phyloP scores from a whole-genome alignment of 306 rosid species.

The Pyrus pyrifolia region DNA sequence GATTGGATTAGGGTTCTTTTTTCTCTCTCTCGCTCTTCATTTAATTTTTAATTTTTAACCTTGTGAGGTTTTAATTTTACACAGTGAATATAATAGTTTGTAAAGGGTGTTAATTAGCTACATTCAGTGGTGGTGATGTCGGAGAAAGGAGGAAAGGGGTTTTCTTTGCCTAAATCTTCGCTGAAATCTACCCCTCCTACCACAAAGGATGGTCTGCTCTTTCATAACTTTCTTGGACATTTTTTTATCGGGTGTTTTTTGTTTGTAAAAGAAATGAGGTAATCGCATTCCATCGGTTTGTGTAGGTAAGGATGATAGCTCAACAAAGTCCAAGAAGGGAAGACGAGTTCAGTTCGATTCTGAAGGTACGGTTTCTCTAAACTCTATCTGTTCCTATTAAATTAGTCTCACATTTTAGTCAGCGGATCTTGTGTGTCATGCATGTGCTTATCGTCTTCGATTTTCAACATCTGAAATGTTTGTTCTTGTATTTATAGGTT shows the following conservation, averaged over 20 bases:
- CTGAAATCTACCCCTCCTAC: constrained; percentile 18
- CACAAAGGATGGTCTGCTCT: constrained; percentile 26
- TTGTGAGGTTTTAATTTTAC: background rate
- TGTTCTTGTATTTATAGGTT: constrained; percentile 14
- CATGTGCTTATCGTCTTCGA: background rate
- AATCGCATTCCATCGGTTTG: background rate
- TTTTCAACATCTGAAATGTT: background rate
- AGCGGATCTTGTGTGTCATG: background rate
- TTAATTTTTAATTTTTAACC: background rate
- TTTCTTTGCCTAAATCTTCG: constrained; percentile 29
- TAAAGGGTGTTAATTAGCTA: background rate
- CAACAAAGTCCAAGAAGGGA: constrained; percentile 51
- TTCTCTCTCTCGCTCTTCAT: background rate
- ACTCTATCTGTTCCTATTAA: background rate
- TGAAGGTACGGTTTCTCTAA: constrained; percentile 32
- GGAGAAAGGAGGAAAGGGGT: constrained; percentile 69
- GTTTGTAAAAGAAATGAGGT: background rate
- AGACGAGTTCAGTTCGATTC: constrained; percentile 67
- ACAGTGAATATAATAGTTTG: background rate
- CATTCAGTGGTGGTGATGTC: constrained; percentile 34
- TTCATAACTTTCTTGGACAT: background rate
- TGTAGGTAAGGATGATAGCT: constrained; percentile 66
- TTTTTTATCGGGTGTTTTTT: background rate
- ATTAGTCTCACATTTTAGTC: background rate
- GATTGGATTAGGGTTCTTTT: background rate